Base-by-base conservation (phyloP, 345 rosid genomes). In the Luvunga scandens region DNA sequence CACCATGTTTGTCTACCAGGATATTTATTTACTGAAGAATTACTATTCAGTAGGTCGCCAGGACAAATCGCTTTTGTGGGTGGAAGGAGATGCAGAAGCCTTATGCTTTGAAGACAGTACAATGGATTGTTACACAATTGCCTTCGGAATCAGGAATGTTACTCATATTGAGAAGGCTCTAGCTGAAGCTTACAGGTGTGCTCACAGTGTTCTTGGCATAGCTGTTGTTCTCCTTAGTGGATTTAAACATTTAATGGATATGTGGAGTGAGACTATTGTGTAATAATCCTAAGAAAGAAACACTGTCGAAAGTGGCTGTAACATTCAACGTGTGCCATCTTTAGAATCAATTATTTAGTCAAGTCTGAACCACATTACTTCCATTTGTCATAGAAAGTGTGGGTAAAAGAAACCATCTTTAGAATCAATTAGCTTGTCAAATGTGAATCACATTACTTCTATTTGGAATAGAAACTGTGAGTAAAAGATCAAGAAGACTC, bases 71-170 rank as follows among this genome's bases (percentile, higher is more conserved):
- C 94, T 96, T 28, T 77, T 81, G 71, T 96, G 98, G 98, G 93
- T 90, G 71, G 91, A 90, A 82, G 99, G 99, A 78, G 91, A 94
- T 85, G 99, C 97, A 66, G 98, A 94, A 86, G 91, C 91, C 73
- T 81, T 96, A 87, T 85, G 83, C 81, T 96, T 96, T 72, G 86
- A 78, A 73, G 90, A 92, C 76, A 80, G 86, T 80, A 88, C 94
- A 57, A 89, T 96, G 99, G 98, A 96, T 86, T 94, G 97, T 65
- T 96, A 92, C 86, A 91, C 98, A 55, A 89, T 96, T 81, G 99
- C 99, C 70, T 96, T 96, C 87, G 99, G 99, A 69, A 96, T 96
- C 61, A 90, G 99, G 84, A 96, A 96, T 85, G 99, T 94, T 53
- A 96, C 99, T 7, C 98, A 92, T 85, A 91, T 96, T 33, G 99